Percentiles rank a stretch among this genome's conserved stretches.
Evolutionary conservation across 108 stramenopile genomes (phyloP).

Genomic region (Cyclotella sp.): DNA sequence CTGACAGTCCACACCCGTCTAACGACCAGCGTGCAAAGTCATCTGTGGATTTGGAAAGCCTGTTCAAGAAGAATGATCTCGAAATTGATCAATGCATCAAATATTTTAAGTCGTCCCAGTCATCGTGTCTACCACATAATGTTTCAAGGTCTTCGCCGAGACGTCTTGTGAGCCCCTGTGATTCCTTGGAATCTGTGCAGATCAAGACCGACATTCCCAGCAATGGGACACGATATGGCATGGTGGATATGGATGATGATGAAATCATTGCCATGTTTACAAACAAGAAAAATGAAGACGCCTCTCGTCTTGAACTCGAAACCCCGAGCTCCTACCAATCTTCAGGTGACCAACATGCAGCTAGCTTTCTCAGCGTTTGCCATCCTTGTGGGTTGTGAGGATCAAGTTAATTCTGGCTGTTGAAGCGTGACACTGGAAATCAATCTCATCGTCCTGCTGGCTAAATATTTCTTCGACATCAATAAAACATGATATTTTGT

Average conservation of each 20-base stretch:
- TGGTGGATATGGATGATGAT: slow-evolving; percentile 12
- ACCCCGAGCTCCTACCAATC: background rate
- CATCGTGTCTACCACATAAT: background rate
- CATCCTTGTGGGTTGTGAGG: background rate
- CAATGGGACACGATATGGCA: slow-evolving; percentile 4
- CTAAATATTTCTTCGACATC: no score
- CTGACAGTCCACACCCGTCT: background rate
- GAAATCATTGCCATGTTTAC: slow-evolving; percentile 14
- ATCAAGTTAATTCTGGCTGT: background rate
- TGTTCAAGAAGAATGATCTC: slow-evolving; percentile 16
- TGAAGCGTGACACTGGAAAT: background rate
- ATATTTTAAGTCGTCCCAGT: background rate
- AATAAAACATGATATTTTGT: no score
- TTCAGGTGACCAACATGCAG: background rate
- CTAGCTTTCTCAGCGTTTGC: background rate
- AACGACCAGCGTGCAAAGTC: background rate
- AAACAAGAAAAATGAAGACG: background rate
- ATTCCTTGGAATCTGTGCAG: background rate
- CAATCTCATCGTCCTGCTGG: no score
- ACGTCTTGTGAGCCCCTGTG: background rate
- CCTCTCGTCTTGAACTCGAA: background rate
- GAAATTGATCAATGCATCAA: slow-evolving; percentile 10
- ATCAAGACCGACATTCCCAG: background rate
- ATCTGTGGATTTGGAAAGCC: background rate
- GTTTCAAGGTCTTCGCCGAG: background rate